Base-by-base conservation (phyloP, 2,329 filamentous ascomycete genomes). In the Aspergillus tubingensis region DNA sequence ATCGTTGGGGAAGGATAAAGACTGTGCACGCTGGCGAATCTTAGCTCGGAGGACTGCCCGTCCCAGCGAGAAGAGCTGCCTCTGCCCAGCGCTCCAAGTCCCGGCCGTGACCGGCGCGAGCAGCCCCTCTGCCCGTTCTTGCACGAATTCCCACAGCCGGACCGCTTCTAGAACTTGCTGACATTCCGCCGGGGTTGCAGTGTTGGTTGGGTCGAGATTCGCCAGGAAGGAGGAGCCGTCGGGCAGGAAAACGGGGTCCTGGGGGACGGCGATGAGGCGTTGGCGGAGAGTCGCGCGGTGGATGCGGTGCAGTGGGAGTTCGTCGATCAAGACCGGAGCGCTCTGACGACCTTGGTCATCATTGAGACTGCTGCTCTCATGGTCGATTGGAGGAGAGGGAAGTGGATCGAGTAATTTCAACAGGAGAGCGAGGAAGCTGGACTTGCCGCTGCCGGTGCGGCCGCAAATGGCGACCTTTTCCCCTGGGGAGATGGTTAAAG, bases 211-310 rank as follows among this genome's bases (percentile, higher is more conserved):
- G 83, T 82, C 63, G 0, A 83, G 73, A 57, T 84, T 82, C 6
- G 68, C 54, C 27, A 69, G 71, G 61, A 81, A 74, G 1, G 74
- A 77, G 49, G 74, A 77, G 5, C 74, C 77, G 36, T 77, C 79
- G 0, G 79, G 80, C 1, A 85, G 69, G 68, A 86, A 84, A 3
- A 83, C 79, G 0, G 82, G 69, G 3, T 86, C 84, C 66, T 86
- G 84, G 0, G 84, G 82, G 1, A 86, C 71, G 5, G 82, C 80
- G 48, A 84, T 82, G 39, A 86, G 71, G 0, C 78, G 79, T 44
- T 78, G 72, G 7, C 84, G 81, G 0, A 86, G 73, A 0, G 70
- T 68, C 0, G 70, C 25, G 2, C 82, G 77, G 56, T 81, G 67
- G 11, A 86, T 73, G 1, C 60, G 61, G 27, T 70, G 49, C 11